A percentile compares a stretch with the other conserved stretches of the same genome.
Evolutionary conservation across 2,329 filamentous ascomycete species (phyloP).

Genomic region (Rutstroemia sydowiana): DNA sequence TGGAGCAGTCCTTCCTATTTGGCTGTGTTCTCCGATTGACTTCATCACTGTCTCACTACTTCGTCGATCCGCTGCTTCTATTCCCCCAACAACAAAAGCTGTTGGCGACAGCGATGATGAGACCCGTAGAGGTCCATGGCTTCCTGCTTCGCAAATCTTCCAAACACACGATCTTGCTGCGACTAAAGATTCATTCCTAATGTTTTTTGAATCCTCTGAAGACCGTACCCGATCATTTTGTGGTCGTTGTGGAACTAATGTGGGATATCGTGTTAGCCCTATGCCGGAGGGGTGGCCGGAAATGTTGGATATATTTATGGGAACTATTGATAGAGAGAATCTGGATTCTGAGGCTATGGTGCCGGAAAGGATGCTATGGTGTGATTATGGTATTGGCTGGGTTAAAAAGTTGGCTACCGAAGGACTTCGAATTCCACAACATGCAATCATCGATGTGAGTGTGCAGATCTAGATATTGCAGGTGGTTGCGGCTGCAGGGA

Average conservation of each 20-base stretch:
- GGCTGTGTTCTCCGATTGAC: neutral
- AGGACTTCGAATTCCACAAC: too few species aligned
- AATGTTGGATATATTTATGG: too few species aligned
- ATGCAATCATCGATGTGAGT: too few species aligned
- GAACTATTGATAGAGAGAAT: too few species aligned
- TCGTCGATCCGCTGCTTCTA: neutral
- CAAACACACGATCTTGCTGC: neutral
- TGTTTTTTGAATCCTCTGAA: neutral
- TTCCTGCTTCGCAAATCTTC: neutral
- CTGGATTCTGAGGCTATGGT: too few species aligned
- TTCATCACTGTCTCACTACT: slow-evolving; percentile 2
- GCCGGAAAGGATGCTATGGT: too few species aligned
- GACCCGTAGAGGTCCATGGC: neutral
- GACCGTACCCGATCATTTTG: neutral
- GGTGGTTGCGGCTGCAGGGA: too few species aligned
- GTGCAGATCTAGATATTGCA: too few species aligned
- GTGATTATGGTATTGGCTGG: too few species aligned
- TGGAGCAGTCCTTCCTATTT: neutral
- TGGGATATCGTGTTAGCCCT: neutral
- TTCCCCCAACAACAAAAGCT: neutral
- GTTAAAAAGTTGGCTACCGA: too few species aligned
- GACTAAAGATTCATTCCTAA: neutral
- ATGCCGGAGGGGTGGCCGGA: too few species aligned
- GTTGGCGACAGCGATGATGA: neutral
- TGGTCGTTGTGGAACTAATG: neutral